These are phyloP conservation scores for Yamadazyma taylorii DNA, from an alignment of 1,139 yeast genomes.

Conservation along the genomic window DNA sequence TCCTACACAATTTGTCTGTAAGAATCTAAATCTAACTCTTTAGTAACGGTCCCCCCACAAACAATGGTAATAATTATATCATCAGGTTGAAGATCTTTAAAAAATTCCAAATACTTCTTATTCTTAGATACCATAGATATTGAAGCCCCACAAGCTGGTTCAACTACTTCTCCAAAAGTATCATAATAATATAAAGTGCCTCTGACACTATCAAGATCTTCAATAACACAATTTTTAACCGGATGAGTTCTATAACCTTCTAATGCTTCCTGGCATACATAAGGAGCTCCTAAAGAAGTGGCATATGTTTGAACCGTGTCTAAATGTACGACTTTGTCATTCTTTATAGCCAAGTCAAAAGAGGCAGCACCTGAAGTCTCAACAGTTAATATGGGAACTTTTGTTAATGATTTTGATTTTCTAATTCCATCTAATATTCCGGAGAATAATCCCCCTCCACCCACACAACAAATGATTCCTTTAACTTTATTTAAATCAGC, in stretches of 20 bases:
- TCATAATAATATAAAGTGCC: constrained; percentile 53
- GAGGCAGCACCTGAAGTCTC: constrained; percentile 67
- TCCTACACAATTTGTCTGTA: constrained; percentile 8
- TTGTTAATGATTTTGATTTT: constrained; percentile 21
- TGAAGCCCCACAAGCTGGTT: constrained; percentile 80
- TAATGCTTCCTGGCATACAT: constrained; percentile 48
- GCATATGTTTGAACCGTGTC: constrained; percentile 55
- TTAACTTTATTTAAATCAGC: constrained; percentile 36
- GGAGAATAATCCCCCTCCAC: constrained; percentile 73
- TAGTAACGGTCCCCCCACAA: constrained; percentile 63
- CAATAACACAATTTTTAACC: constrained; percentile 31
- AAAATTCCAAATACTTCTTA: constrained; percentile 30
- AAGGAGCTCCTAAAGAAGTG: constrained; percentile 60
- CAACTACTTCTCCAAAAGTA: constrained; percentile 52
- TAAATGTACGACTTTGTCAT: constrained; percentile 44
- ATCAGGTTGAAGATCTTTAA: constrained; percentile 35
- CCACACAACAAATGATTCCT: constrained; percentile 66
- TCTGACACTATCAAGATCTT: constrained; percentile 54
- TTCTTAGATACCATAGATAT: constrained; percentile 50
- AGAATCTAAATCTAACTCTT: constrained; percentile 15
- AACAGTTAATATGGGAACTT: constrained; percentile 51
- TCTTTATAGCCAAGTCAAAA: constrained; percentile 47
- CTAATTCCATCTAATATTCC: constrained; percentile 61
- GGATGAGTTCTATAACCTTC: constrained; percentile 33
- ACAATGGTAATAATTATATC: constrained; percentile 59